These are phyloP conservation scores for Acrocalymma vagum DNA, from an alignment of 2,329 filamentous ascomycete species.

Conservation along the genomic window DNA sequence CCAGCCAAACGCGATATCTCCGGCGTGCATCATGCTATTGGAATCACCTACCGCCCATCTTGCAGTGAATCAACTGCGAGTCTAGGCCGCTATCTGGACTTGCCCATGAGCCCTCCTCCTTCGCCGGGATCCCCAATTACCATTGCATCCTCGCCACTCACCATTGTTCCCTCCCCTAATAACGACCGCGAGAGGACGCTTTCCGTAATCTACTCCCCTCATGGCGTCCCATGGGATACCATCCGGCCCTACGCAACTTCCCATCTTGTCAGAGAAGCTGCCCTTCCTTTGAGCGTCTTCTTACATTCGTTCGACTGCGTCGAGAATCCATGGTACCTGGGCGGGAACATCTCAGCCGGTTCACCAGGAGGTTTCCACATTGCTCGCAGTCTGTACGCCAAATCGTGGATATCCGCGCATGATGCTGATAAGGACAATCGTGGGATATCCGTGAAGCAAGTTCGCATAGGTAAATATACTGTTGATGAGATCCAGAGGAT, in stretches of 20 bases:
- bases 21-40: conserved; percentile 71
- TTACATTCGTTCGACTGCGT: conserved; percentile 71
- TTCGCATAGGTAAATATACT: conserved; percentile 53
- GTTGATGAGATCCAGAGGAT: conserved; percentile 38
- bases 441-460: conserved; percentile 61
- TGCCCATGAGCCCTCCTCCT: conserved; percentile 47
- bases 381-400: conserved; percentile 61
- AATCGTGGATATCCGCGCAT: conserved; percentile 69
- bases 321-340: conserved; percentile 68
- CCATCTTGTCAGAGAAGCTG: conserved; percentile 64
- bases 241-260: conserved; percentile 65
- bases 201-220: conserved; percentile 71
- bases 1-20: conserved; percentile 68
- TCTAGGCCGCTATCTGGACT: conserved; percentile 44
- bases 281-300: conserved; percentile 69
- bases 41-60: conserved; percentile 75
- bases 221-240: conserved; percentile 65
- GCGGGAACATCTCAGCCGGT: conserved; percentile 66
- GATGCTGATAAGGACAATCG: conserved; percentile 67
- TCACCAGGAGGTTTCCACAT: conserved; percentile 66
- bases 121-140: conserved; percentile 43
- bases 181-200: conserved; percentile 56
- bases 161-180: conserved; percentile 41
- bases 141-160: conserved; percentile 41
- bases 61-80: conserved; percentile 44